Evolutionary conservation across 495 filamentous ascomycete genomes (phyloP).

Genomic region (Aspergillus olivimuriae): DNA sequence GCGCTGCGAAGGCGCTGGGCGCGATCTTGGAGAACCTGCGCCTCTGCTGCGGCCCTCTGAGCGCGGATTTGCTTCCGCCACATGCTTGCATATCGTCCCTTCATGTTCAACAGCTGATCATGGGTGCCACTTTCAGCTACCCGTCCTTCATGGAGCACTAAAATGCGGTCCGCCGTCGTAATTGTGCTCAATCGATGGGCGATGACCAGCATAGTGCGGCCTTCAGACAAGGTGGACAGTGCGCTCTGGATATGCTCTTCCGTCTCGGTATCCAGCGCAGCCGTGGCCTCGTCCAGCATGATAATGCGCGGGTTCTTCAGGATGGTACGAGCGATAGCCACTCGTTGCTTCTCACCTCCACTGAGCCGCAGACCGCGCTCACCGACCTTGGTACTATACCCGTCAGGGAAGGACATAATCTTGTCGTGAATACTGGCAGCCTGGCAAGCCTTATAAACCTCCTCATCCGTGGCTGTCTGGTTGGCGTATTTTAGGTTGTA

Average conservation of each 20-base stretch:
- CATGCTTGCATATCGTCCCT: constrained; percentile 84
- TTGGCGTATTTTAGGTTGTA: constrained; percentile 96
- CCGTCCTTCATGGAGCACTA: constrained; percentile 80
- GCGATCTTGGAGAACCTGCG: constrained; percentile 47
- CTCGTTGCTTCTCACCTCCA: constrained; percentile 94
- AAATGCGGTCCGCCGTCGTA: constrained; percentile 87
- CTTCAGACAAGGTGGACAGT: constrained; percentile 68
- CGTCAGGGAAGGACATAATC: constrained; percentile 88
- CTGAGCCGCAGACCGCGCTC: constrained; percentile 90
- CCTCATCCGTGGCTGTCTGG: constrained; percentile 73
- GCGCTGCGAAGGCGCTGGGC: constrained; percentile 42
- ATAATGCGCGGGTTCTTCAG: constrained; percentile 95
- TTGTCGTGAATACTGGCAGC: constrained; percentile 95
- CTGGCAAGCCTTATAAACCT: constrained; percentile 82
- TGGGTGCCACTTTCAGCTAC: constrained; percentile 86
- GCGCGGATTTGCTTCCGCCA: constrained; percentile 94
- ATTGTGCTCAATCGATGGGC: constrained; percentile 92
- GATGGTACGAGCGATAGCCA: constrained; percentile 94
- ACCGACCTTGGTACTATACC: constrained; percentile 87
- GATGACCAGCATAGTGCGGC: constrained; percentile 80
- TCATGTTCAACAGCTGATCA: constrained; percentile 67
- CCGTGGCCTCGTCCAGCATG: constrained; percentile 93
- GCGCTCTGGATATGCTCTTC: constrained; percentile 93
- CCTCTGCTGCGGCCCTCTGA: constrained; percentile 74
- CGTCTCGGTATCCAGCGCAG: constrained; percentile 89